These are phyloP conservation scores for Dioscorea alata DNA, from an alignment of 106 monocot species.

Conservation along the genomic window DNA sequence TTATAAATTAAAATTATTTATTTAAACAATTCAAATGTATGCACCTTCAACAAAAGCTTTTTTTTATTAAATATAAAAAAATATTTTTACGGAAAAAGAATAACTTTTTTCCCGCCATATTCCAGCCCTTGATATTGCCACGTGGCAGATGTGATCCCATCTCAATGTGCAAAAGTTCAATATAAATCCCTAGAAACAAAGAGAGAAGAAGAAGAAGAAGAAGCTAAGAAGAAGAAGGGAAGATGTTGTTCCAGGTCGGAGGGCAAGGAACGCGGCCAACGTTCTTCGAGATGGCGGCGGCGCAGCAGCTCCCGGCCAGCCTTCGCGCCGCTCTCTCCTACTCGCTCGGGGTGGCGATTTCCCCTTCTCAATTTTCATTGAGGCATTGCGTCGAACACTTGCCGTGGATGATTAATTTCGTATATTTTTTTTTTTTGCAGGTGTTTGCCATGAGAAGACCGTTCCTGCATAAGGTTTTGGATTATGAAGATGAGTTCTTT, in stretches of 20 bases:
- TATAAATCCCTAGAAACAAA: neutral
- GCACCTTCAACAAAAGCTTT: too few relatives aligned
- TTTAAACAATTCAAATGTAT: too few relatives aligned
- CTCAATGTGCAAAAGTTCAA: too few relatives aligned
- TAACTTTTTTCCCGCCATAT: too few relatives aligned
- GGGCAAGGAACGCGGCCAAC: slow-evolving; percentile 94
- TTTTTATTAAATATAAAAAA: too few relatives aligned
- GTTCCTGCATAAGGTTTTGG: slow-evolving; percentile 76
- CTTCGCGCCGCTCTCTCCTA: slow-evolving; percentile 87
- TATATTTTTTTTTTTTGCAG: slow-evolving; percentile 22
- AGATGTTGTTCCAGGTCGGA: slow-evolving; percentile 89
- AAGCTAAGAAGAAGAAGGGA: neutral
- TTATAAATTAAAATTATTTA: too few relatives aligned
- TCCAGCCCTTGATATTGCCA: too few relatives aligned
- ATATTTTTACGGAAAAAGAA: too few relatives aligned
- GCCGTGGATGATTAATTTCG: neutral
- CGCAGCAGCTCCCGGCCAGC: slow-evolving; percentile 92
- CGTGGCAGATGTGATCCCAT: too few relatives aligned
- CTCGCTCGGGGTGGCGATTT: slow-evolving; percentile 62
- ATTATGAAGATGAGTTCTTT: slow-evolving; percentile 96
- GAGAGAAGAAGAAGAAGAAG: neutral
- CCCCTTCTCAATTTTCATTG: too few relatives aligned
- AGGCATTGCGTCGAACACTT: neutral
- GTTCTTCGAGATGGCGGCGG: slow-evolving; percentile 99
- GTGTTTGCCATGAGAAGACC: slow-evolving; percentile 85